phyloP scores from a whole-genome alignment of 495 filamentous ascomycete species.

The Annulohypoxylon nitens region DNA sequence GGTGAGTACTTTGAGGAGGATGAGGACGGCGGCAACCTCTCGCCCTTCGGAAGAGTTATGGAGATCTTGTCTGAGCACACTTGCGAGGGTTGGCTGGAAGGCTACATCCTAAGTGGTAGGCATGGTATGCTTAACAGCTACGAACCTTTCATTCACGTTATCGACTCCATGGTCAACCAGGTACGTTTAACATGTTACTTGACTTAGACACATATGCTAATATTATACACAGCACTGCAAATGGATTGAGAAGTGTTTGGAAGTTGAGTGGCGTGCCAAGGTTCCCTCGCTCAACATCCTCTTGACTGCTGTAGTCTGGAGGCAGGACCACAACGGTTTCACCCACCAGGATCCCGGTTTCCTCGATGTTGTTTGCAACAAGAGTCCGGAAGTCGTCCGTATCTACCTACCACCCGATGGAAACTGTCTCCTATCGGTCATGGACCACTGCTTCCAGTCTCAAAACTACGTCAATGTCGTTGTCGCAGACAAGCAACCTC shows the following conservation, averaged over 20 bases:
- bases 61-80: constrained; percentile 83
- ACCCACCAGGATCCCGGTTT: constrained; percentile 84
- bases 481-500: constrained; percentile 80
- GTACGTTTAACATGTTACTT: constrained; percentile 39
- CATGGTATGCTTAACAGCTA: constrained; percentile 82
- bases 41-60: constrained; percentile 75
- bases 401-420: constrained; percentile 83
- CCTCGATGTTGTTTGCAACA: constrained; percentile 80
- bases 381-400: constrained; percentile 78
- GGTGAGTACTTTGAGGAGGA: constrained; percentile 81
- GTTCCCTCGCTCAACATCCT: constrained; percentile 80
- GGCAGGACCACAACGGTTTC: constrained; percentile 85
- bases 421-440: constrained; percentile 75
- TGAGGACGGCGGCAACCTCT: constrained; percentile 74
- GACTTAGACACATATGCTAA: constrained; percentile 29
- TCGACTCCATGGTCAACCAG: constrained; percentile 82
- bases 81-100: constrained; percentile 81
- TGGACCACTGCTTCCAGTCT: constrained; percentile 76
- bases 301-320: constrained; percentile 79
- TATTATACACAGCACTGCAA: constrained; percentile 71
- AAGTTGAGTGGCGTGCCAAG: constrained; percentile 77
- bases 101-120: constrained; percentile 76
- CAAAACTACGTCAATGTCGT: constrained; percentile 82
- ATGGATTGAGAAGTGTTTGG: constrained; percentile 80
- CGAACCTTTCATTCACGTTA: constrained; percentile 82